phyloP scores from a whole-genome alignment of 192 early-diverging fungal species.

The Mortierella claussenii region DNA sequence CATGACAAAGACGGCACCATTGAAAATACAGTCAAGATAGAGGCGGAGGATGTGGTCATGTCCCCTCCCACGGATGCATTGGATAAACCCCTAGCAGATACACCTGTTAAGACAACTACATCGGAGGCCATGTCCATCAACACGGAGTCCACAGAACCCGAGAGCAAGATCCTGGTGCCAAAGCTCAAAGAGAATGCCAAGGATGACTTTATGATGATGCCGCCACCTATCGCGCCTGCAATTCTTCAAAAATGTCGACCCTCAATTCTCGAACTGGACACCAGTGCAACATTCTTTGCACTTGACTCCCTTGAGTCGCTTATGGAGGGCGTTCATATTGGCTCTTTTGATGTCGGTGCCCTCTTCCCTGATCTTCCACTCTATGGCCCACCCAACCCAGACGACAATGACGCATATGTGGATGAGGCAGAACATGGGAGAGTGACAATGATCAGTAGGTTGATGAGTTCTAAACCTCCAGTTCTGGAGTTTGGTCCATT shows the following conservation, averaged over 20 bases:
- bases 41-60: conserved; percentile 32
- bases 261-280: conserved; percentile 47
- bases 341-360: conserved; percentile 51
- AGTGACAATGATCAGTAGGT: conserved; percentile 54
- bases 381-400: conserved; percentile 64
- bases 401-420: conserved; percentile 63
- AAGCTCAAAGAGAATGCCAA: conserved; percentile 46
- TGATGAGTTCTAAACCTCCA: conserved; percentile 42
- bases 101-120: not conserved
- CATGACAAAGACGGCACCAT: conserved; percentile 35
- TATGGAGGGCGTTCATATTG: conserved; percentile 39
- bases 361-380: conserved; percentile 60
- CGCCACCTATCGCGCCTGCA: conserved; percentile 54
- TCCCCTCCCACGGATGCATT: conserved; percentile 1
- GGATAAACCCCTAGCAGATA: not conserved
- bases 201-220: conserved; percentile 54
- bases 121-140: not conserved
- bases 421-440: conserved; percentile 65
- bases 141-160: conserved; percentile 8
- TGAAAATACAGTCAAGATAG: conserved; percentile 23
- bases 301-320: conserved; percentile 45
- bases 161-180: conserved; percentile 30
- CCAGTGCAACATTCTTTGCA: conserved; percentile 43
- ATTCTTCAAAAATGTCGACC: conserved; percentile 53
- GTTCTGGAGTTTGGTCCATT: conserved; percentile 40